Base-by-base conservation (phyloP, 805 yeast genomes). In the Candida ovalis region DNA sequence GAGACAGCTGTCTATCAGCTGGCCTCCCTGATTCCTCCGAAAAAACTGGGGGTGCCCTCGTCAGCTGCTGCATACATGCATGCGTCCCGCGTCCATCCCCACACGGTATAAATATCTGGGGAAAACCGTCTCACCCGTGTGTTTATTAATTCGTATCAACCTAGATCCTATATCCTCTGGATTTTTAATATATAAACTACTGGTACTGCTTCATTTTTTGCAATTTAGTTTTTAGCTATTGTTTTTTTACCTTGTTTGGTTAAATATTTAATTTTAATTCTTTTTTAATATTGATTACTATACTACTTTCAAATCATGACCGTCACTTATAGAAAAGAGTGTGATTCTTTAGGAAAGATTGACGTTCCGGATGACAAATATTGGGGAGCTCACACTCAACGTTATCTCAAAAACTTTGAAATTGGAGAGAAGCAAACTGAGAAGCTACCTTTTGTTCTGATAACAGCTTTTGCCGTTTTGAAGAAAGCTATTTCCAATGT, bases 361-460 rank as follows among this genome's bases (percentile, higher is more conserved):
- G 88, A 88, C 7, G 46, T 43, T 18, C 90, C 88, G 48, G 72
- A 80, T 52, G 77, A 86, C 58, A 82, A 80, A 67, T 91, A 91
- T 77, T 91, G 96, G 90, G 98, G 98, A 51, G 97, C 98, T 39
- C 98, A 92, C 73, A 92, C 98, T 50, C 90, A 86, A 62, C 81
- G 97, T 70, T 90, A 97, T n/a, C 77, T 81, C 55, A 84, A 81
- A 70, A 92, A 92, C 77, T 92, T 92, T 77, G 86, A 89, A 69
- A 92, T 92, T 62, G 98, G 98, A 57, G 97, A 48, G 12, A 44
- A 96, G 51, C 76, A 77, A n/a, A 81, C 88, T 55, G 97, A 92
- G 65, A 77, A 80, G 53, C 83, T 92, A 83, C 97, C 98, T 45
- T 82, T 81, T 57, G 96, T 97, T 19, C 78, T 92, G 47, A 83